Conservation (phyloP, 345 rosid genomes). For the Bruguiera sexangula region DNA sequence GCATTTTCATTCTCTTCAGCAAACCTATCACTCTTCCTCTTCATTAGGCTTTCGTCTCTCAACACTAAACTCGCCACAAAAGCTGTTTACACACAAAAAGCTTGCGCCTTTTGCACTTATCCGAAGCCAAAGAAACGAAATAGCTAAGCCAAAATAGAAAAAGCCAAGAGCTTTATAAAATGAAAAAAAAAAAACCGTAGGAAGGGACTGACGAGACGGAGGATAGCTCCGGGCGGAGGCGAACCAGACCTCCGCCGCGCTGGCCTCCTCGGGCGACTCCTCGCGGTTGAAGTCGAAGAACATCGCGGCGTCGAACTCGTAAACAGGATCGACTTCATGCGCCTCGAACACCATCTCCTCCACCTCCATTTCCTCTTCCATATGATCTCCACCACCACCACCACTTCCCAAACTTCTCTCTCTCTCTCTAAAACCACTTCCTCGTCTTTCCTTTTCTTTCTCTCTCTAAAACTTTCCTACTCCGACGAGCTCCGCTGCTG, state of each 20-base stretch:
- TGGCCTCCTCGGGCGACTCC: constrained; percentile 59
- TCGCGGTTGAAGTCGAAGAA: constrained; percentile 74
- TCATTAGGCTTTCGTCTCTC: constrained; percentile 40
- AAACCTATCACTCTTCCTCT: constrained; percentile 35
- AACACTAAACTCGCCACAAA: constrained; percentile 49
- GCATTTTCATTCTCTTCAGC: constrained; percentile 23
- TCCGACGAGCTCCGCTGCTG: constrained; percentile 12
- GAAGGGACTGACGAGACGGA: constrained; percentile 74
- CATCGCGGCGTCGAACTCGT: constrained; percentile 86
- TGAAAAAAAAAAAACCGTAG: background rate
- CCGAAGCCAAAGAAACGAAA: background rate
- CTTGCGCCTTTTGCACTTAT: background rate
- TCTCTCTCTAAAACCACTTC: background rate
- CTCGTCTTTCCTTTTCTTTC: background rate
- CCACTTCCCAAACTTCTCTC: background rate
- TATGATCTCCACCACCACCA: background rate
- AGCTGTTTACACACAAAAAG: constrained; percentile 32
- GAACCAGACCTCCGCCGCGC: constrained; percentile 72
- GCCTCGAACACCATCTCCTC: constrained; percentile 64
- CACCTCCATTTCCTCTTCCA: constrained; percentile 44
- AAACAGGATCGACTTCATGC: constrained; percentile 69
- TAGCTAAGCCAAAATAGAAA: background rate
- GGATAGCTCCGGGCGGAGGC: constrained; percentile 64
- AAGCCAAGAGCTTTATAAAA: background rate
- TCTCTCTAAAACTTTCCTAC: constrained; percentile 21